A percentile compares a stretch with the other conserved stretches of the same genome.
These are phyloP conservation scores for Magnaporthales sp. DNA, from an alignment of 2,329 filamentous ascomycete genomes.

Conservation along the genomic window DNA sequence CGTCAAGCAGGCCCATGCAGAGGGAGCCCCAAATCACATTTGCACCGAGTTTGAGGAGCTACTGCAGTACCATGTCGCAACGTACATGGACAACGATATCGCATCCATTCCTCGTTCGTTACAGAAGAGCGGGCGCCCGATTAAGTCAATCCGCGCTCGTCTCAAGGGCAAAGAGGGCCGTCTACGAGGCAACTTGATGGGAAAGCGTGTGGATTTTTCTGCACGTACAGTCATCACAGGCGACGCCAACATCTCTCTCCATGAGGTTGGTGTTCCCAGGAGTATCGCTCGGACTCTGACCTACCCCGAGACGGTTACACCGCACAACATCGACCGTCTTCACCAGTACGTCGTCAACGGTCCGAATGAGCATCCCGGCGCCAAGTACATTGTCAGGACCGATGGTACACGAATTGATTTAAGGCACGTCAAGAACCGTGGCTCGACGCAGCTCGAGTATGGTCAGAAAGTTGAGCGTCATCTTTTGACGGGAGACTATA, in stretches of 20 bases:
- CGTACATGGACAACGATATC: conserved; percentile 99
- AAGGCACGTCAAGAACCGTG: conserved; percentile 81
- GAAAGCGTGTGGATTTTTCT: conserved; percentile 98
- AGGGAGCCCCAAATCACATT: conserved; percentile 88
- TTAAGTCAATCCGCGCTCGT: conserved; percentile 93
- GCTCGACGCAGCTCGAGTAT: conserved; percentile 80
- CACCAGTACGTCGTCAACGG: conserved; percentile 86
- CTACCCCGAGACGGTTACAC: conserved; percentile 94
- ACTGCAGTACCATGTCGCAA: conserved; percentile 95
- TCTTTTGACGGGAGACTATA: conserved; percentile 90
- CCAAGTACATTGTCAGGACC: conserved; percentile 90
- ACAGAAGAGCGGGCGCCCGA: conserved; percentile 92
- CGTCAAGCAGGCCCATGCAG: conserved; percentile 80
- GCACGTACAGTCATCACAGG: conserved; percentile 99
- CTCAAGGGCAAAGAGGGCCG: conserved; percentile 99
- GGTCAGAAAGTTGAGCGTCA: conserved; percentile 99
- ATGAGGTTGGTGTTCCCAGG: conserved; percentile 93
- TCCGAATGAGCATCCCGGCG: conserved; percentile 89
- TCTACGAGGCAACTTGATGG: conserved; percentile 97
- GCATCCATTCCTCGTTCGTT: conserved; percentile 88
- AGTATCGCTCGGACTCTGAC: conserved; percentile 90
- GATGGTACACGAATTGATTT: conserved; percentile 93
- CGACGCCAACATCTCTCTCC: conserved; percentile 90
- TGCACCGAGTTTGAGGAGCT: conserved; percentile 83
- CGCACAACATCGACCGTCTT: conserved; percentile 93